These are phyloP conservation scores for Fusarium metavorans DNA, from an alignment of 2,329 filamentous ascomycete species.

Conservation along the genomic window DNA sequence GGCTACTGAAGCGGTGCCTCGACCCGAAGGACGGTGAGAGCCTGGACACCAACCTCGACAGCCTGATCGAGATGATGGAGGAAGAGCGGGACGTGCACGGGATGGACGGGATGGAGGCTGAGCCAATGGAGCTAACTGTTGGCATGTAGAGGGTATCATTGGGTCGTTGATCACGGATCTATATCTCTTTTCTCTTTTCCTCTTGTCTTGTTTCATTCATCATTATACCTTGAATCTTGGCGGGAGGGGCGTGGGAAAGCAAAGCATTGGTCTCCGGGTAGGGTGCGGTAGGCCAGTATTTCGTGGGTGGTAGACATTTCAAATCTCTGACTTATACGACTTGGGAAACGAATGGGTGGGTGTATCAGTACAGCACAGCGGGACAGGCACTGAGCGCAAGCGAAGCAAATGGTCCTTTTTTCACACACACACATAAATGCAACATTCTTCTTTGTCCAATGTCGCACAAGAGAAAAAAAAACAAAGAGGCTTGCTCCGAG, in stretches of 20 bases:
- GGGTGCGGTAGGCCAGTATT: conserved; percentile 4
- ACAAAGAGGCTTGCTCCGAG: too few species aligned
- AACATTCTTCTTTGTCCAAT: conserved; percentile 23
- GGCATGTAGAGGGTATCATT: conserved; percentile 36
- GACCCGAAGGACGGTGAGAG: conserved; percentile 75
- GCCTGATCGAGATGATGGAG: conserved; percentile 72
- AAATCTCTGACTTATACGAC: conserved; percentile 3
- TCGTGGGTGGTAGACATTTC: conserved; percentile 2
- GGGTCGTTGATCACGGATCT: conserved; percentile 14
- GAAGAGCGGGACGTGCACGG: conserved; percentile 65
- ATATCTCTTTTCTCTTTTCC: neutral
- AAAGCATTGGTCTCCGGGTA: conserved; percentile 12
- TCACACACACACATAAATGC: conserved; percentile 3
- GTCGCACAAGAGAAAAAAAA: neutral
- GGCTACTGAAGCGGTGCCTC: conserved; percentile 75
- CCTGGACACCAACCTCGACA: conserved; percentile 73
- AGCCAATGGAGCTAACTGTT: conserved; percentile 48
- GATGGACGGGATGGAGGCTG: conserved; percentile 48
- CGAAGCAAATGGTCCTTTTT: conserved; percentile 10
- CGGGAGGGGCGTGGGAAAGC: conserved; percentile 20
- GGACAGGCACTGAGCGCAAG: conserved; percentile 24
- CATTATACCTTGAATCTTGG: conserved; percentile 32
- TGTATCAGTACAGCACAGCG: conserved; percentile 5
- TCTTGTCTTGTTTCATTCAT: conserved; percentile 16
- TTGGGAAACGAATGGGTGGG: conserved; percentile 13